phyloP scores from a whole-genome alignment of 2,329 filamentous ascomycete genomes.

The Sporothrix humicola region DNA sequence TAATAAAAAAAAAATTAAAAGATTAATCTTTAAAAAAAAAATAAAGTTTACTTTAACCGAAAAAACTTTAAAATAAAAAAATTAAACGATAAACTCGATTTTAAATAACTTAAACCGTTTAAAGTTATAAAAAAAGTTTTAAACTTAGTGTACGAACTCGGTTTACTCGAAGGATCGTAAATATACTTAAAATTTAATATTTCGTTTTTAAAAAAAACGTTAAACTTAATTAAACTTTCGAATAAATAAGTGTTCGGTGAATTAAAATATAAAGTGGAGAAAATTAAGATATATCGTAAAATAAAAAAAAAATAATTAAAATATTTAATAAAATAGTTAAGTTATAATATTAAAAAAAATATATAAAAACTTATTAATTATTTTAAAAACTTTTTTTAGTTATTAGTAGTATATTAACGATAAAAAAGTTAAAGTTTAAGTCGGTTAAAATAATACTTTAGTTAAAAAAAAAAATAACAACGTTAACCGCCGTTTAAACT shows the following conservation, averaged over 20 bases:
- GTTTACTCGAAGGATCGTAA: not conserved
- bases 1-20: not conserved
- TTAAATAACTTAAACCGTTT: not conserved
- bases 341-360: not conserved
- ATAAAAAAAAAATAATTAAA: not conserved
- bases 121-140: not conserved
- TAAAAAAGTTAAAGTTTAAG: not conserved
- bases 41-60: slow-evolving; percentile 17
- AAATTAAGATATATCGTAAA: not conserved
- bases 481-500: not conserved
- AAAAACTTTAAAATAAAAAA: not conserved
- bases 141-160: not conserved
- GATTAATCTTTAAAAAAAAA: not conserved
- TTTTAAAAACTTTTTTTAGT: not conserved
- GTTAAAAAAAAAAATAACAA: not conserved
- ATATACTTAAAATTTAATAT: not conserved
- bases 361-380: not conserved
- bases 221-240: not conserved
- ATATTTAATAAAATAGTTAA: not conserved
- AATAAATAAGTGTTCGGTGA: not conserved
- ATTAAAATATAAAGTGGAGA: not conserved
- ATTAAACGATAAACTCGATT: not conserved
- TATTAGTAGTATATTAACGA: not conserved
- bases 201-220: not conserved
- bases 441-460: not conserved